Evolutionary conservation across 345 rosid genomes (phyloP), one percentile per base, ranked within the genome.

Genomic region (Theobroma cacao): DNA sequence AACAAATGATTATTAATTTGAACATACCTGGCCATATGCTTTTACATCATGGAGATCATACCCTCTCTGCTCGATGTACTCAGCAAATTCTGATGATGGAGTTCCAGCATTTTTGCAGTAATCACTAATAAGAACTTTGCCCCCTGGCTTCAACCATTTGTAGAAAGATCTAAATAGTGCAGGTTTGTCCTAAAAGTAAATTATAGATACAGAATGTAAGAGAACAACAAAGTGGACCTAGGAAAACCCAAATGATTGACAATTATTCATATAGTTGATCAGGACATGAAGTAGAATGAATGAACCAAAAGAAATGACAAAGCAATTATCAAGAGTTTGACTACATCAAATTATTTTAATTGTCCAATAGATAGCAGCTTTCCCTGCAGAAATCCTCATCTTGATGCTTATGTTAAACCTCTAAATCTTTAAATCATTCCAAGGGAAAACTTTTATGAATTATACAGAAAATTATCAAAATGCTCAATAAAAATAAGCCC

Each of bases 101-200:
- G 86, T 80, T 85, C 95, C 93, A 33, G 93, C 82, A 64, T 84
- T 86, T 80, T 75, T 91, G 85, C 99, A 94, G 85, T 96, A 96
- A 75, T 94, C 98, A 45, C 90, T 92, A n/a, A 94, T 92, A 30
- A 96, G 99, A 83, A 96, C 87, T 86, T 81, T 92, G 13, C 99
- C 99, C 74, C 99, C 98, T 0, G 97, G 97, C 85, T 93, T 96
- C 89, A 94, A 76, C 98, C 99, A 96, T 86, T 89, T 94, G 88
- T 78, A 91, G 86, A 96, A 96, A 64, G 93, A 90, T 78, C 85
- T 89, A 82, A 96, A 94, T 58, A 96, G 68, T 66, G 95, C 90
- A 70, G 93, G 98, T 78, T 97, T 97, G 87, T 97, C 99, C 99
- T 93, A 89, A 81, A 80, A 74, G 83, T 43, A 71, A 41, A 60